These are phyloP conservation scores for Fonsecaea erecta DNA, from an alignment of 2,329 filamentous ascomycete genomes.

Conservation along the genomic window DNA sequence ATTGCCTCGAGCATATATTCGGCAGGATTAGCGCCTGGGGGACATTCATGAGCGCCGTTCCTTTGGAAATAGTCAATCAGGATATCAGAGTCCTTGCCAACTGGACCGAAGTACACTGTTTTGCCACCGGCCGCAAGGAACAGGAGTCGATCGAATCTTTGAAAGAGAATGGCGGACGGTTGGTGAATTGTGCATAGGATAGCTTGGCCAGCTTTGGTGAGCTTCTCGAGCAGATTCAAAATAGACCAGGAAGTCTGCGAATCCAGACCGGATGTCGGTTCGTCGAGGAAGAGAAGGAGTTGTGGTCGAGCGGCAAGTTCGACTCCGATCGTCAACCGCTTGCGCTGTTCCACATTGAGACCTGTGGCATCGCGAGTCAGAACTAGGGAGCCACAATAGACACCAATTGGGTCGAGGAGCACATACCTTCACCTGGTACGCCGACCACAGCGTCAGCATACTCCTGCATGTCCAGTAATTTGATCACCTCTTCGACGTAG, in stretches of 20 bases:
- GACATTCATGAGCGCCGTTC: slow-evolving; percentile 59
- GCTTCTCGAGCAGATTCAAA: slow-evolving; percentile 63
- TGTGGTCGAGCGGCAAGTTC: slow-evolving; percentile 74
- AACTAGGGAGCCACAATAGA: neutral
- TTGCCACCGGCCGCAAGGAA: slow-evolving; percentile 76
- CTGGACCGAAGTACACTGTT: slow-evolving; percentile 76
- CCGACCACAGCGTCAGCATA: slow-evolving; percentile 90
- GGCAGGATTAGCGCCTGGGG: slow-evolving; percentile 68
- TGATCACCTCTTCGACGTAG: slow-evolving; percentile 92
- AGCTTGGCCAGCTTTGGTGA: slow-evolving; percentile 61
- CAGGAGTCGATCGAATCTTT: slow-evolving; percentile 71
- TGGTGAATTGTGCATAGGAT: slow-evolving; percentile 64
- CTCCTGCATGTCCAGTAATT: slow-evolving; percentile 83
- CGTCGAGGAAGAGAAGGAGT: slow-evolving; percentile 71
- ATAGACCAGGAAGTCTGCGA: slow-evolving; percentile 68
- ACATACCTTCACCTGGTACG: slow-evolving; percentile 76
- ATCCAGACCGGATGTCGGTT: slow-evolving; percentile 68
- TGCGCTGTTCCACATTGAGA: slow-evolving; percentile 66
- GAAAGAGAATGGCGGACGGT: slow-evolving; percentile 58
- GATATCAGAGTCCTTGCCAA: slow-evolving; percentile 65
- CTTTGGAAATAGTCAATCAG: slow-evolving; percentile 78
- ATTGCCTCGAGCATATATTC: slow-evolving; percentile 53
- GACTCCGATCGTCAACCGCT: slow-evolving; percentile 88
- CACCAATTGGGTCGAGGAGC: neutral
- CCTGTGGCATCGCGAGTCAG: slow-evolving; percentile 37